Evolutionary conservation across 1,139 yeast species (phyloP).

Genomic region (Hyphopichia fennica): DNA sequence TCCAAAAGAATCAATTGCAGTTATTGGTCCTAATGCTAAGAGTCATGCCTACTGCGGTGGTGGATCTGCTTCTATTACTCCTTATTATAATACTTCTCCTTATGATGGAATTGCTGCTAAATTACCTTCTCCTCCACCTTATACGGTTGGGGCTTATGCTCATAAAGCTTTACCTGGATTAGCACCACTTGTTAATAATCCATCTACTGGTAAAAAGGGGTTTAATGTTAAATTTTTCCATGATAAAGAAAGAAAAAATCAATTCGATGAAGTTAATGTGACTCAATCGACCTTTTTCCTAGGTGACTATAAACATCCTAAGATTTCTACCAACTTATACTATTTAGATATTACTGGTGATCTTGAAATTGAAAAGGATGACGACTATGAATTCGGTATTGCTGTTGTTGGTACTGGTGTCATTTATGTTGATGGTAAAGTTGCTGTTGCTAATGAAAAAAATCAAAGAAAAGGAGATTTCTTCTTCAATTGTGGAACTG

Average conservation of each 20-base stretch:
- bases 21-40: conserved; percentile 40
- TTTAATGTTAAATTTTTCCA: conserved; percentile 35
- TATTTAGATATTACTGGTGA: conserved; percentile 47
- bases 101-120: conserved; percentile 31
- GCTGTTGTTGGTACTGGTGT: conserved; percentile 54
- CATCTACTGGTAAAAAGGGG: conserved; percentile 42
- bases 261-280: conserved; percentile 35
- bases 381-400: conserved; percentile 52
- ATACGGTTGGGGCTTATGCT: conserved; percentile 33
- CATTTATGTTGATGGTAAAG: conserved; percentile 49
- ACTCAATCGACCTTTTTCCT: conserved; percentile 39
- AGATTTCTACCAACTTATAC: conserved; percentile 21
- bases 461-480: conserved; percentile 49
- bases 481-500: conserved; percentile 50
- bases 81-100: conserved; percentile 32
- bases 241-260: conserved; percentile 28
- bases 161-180: conserved; percentile 32
- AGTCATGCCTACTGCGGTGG: conserved; percentile 34
- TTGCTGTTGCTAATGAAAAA: conserved; percentile 58
- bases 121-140: conserved; percentile 11
- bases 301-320: conserved; percentile 45
- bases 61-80: conserved; percentile 35
- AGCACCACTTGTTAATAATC: conserved; percentile 16
- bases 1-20: conserved; percentile 28
- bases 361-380: conserved; percentile 46